Percentiles rank a stretch among this genome's conserved stretches.
These are phyloP conservation scores for Candida neerlandica DNA, from an alignment of 1,139 yeast genomes.

Conservation along the genomic window DNA sequence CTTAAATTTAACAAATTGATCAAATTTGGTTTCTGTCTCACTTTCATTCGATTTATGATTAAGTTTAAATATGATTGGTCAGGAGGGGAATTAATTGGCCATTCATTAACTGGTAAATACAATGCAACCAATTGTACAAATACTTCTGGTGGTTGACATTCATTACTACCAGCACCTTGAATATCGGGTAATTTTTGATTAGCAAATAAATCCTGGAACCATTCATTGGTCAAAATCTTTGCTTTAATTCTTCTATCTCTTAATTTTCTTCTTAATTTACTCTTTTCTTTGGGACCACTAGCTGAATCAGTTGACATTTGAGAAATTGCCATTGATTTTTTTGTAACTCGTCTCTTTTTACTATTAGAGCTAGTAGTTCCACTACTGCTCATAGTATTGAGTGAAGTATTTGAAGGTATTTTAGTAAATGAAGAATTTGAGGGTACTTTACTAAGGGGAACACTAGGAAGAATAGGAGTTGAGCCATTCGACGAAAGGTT, in stretches of 20 bases:
- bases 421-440: background rate
- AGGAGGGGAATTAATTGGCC: slow-evolving; percentile 17
- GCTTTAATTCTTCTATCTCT: slow-evolving; percentile 25
- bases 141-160: slow-evolving; percentile 7
- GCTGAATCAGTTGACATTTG: slow-evolving; percentile 17
- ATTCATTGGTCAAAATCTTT: slow-evolving; percentile 19
- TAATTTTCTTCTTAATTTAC: slow-evolving; percentile 22
- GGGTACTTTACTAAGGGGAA: background rate
- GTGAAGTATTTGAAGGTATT: slow-evolving; percentile 1
- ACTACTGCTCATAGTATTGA: background rate
- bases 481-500: slow-evolving; percentile 1
- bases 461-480: background rate
- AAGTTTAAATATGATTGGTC: slow-evolving; percentile 6
- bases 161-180: slow-evolving; percentile 2
- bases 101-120: slow-evolving; percentile 20
- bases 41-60: slow-evolving; percentile 7
- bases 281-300: slow-evolving; percentile 20
- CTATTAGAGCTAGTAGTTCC: background rate
- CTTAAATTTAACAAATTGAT: slow-evolving; percentile 12
- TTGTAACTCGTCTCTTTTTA: slow-evolving; percentile 16
- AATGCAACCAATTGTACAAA: slow-evolving; percentile 20
- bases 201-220: slow-evolving; percentile 21
- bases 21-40: slow-evolving; percentile 6
- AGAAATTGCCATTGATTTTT: slow-evolving; percentile 18
- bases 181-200: slow-evolving; percentile 8